phyloP scores from a whole-genome alignment of 108 stramenopile genomes.

The Discostella stelligeroides region DNA sequence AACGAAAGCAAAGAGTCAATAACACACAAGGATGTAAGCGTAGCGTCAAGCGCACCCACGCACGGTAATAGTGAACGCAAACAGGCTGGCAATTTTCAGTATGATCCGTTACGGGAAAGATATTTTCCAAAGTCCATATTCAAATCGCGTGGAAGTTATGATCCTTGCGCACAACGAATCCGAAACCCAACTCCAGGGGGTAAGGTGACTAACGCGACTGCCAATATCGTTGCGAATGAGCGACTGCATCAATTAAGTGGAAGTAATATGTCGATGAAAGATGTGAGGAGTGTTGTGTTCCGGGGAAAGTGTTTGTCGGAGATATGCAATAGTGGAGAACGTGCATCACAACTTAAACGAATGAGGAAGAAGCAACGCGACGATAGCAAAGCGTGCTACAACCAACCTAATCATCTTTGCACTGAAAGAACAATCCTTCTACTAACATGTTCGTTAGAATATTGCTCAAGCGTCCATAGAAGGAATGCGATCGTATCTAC shows the following conservation, averaged over 20 bases:
- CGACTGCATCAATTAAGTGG: neutral
- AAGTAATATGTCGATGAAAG: slow-evolving; percentile 2
- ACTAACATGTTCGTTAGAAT: slow-evolving; percentile 19
- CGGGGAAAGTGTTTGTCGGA: slow-evolving; percentile 4
- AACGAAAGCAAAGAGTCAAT: neutral
- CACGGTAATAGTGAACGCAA: neutral
- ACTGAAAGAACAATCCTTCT: slow-evolving; percentile 28
- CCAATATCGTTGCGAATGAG: neutral
- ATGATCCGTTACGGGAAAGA: slow-evolving; percentile 33
- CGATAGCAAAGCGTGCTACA: neutral
- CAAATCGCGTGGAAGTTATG: slow-evolving; percentile 30
- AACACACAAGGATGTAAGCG: neutral
- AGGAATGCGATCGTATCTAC: slow-evolving; percentile 23
- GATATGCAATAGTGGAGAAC: neutral
- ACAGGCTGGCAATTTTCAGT: slow-evolving; percentile 18
- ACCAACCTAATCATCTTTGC: slow-evolving; percentile 13
- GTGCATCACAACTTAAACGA: neutral
- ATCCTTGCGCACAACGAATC: slow-evolving; percentile 30
- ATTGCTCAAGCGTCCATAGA: slow-evolving; percentile 7
- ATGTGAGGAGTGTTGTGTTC: slow-evolving; percentile 16
- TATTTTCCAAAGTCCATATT: slow-evolving; percentile 41
- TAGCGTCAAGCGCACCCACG: neutral
- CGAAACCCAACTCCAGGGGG: neutral
- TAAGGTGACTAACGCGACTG: neutral
- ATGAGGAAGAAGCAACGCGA: slow-evolving; percentile 13